These are phyloP conservation scores for Dactylellina drechsleri DNA, from an alignment of 2,329 filamentous ascomycete genomes.

Conservation along the genomic window DNA sequence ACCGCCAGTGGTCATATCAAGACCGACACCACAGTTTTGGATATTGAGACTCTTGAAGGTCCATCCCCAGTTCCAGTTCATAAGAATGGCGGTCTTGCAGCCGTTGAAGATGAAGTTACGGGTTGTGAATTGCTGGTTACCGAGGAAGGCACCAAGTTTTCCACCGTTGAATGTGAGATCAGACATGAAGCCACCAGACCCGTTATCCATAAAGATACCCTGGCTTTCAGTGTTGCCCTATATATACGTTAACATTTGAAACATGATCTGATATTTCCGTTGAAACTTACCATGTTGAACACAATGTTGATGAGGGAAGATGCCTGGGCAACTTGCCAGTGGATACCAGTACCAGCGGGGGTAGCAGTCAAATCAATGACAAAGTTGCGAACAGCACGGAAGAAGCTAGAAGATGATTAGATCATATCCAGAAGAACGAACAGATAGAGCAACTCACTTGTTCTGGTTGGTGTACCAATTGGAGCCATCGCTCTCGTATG, in stretches of 20 bases:
- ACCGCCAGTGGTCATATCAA: conserved; percentile 79
- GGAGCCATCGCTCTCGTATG: conserved; percentile 74
- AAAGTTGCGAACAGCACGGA: conserved; percentile 83
- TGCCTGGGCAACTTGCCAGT: conserved; percentile 76
- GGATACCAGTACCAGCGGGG: conserved; percentile 65
- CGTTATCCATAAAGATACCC: conserved; percentile 73
- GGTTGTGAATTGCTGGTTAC: conserved; percentile 87
- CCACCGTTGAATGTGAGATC: conserved; percentile 87
- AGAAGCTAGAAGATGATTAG: conserved; percentile 70
- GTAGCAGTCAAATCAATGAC: conserved; percentile 76
- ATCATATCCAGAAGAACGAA: not conserved
- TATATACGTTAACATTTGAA: no score
- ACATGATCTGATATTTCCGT: no score
- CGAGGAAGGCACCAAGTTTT: conserved; percentile 79
- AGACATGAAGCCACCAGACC: conserved; percentile 80
- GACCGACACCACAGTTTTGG: conserved; percentile 77
- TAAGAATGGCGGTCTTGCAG: conserved; percentile 83
- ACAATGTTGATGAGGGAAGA: conserved; percentile 70
- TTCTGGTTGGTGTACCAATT: conserved; percentile 82
- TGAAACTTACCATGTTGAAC: conserved; percentile 68
- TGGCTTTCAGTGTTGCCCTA: conserved; percentile 51
- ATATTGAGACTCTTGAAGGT: conserved; percentile 79
- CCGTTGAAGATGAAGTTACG: conserved; percentile 84
- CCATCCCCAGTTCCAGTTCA: conserved; percentile 95
- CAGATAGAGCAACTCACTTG: conserved; percentile 59